phyloP scores from a whole-genome alignment of 2,329 filamentous ascomycete genomes.

The Thelonectria olida region DNA sequence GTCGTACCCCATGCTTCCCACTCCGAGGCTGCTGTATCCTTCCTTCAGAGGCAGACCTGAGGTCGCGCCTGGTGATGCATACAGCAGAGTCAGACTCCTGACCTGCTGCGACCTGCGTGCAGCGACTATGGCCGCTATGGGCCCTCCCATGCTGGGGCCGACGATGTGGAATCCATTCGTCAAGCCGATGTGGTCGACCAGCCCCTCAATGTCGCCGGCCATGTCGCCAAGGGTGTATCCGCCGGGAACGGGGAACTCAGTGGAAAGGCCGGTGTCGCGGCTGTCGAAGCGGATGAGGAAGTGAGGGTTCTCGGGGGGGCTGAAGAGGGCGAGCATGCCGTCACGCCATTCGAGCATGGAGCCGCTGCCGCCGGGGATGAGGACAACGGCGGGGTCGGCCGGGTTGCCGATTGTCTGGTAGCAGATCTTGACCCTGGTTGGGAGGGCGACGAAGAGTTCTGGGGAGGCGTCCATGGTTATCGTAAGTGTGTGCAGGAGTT shows the following conservation, averaged over 20 bases:
- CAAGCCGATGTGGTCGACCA: conserved; percentile 38
- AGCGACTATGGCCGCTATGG: conserved; percentile 36
- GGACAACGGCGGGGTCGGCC: conserved; percentile 36
- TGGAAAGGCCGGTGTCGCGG: conserved; percentile 37
- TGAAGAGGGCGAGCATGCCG: conserved; percentile 32
- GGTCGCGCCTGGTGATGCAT: conserved; percentile 33
- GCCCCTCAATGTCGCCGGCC: conserved; percentile 39
- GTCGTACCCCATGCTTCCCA: background rate
- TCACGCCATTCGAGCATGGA: conserved; percentile 40
- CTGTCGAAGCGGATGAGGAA: conserved; percentile 37
- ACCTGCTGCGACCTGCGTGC: conserved; percentile 23
- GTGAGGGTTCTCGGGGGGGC: conserved; percentile 12
- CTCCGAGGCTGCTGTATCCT: background rate
- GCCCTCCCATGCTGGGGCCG: conserved; percentile 40
- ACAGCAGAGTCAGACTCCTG: conserved; percentile 36
- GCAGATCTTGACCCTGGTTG: conserved; percentile 40
- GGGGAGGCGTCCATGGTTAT: conserved; percentile 23
- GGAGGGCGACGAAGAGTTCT: conserved; percentile 40
- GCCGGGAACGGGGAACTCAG: conserved; percentile 33
- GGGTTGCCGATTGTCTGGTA: conserved; percentile 41
- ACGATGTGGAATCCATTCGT: conserved; percentile 34
- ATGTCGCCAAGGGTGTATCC: conserved; percentile 41
- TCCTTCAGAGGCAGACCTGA: conserved; percentile 21
- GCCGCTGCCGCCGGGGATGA: conserved; percentile 31
- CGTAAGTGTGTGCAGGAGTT: no score